Base-by-base conservation (phyloP, 371 early-diverging fungal genomes). In the Gilbertella persicaria region DNA sequence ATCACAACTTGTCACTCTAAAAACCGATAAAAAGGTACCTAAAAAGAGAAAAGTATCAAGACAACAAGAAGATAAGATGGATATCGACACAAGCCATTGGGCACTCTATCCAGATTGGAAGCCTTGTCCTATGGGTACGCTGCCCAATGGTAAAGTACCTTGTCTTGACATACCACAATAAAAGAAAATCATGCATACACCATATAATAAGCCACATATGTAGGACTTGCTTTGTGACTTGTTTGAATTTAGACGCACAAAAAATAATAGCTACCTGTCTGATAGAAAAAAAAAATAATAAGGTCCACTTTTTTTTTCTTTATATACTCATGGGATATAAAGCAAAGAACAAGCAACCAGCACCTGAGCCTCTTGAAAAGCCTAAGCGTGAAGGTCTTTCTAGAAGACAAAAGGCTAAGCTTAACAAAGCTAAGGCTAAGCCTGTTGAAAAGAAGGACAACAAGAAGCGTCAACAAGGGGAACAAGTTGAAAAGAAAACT, bases 331-430 rank as follows among this genome's bases (percentile, higher is more conserved):
- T 82, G 81, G 86, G 86, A 50, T 68, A 83, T 35, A 81, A 79
- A 28, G 75, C 85, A 45, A 84, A 73, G 58, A 85, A 86, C 57
- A 83, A 86, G 79, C 89, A 89, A 74, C 59, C 64, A 17, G 75
- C 58, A 41, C 88, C 89, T 14, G 60, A 67, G 33, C 82, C 86
- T 9, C 55, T 88, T 33, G 63, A 67, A 23, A 60, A 58, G 42
- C 44, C 56, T 3, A 56, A 47, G 8, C 48, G 35, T 36, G 48
- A 59, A 20, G 63, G 66, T 24, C 54, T 64, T 26, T 58, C 62
- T n/a, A 66, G 60, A 51, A 66, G 72, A 66, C 54, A 53, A 29
- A 56, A 50, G 46, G 57, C 58, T 49, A 61, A 51, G 28, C 41
- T 55, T 43, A 74, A 60, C 42, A 67, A 62, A 40, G 52, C 49